A percentile compares a stretch with the other conserved stretches of the same genome.
These are phyloP conservation scores for Fusarium sp. DNA, from an alignment of 2,329 filamentous ascomycete species.

Conservation along the genomic window DNA sequence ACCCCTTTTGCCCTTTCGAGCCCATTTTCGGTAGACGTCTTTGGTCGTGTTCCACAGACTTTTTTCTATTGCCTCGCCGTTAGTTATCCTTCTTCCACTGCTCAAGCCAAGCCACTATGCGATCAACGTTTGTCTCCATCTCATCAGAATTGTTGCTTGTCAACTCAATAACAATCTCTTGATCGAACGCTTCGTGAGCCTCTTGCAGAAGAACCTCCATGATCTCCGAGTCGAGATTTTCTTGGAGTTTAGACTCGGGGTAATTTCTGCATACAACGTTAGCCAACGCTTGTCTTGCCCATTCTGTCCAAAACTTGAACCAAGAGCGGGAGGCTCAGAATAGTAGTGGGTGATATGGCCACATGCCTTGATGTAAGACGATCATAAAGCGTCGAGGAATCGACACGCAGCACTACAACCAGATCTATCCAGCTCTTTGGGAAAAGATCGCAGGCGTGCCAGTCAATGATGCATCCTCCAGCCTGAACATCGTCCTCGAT, in stretches of 20 bases:
- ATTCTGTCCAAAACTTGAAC: neutral
- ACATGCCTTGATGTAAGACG: slow-evolving; percentile 75
- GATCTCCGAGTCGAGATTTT: slow-evolving; percentile 97
- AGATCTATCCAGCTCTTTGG: slow-evolving; percentile 94
- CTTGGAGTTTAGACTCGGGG: slow-evolving; percentile 85
- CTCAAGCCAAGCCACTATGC: slow-evolving; percentile 82
- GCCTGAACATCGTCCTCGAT: slow-evolving; percentile 82
- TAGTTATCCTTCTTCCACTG: slow-evolving; percentile 79
- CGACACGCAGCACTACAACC: slow-evolving; percentile 87
- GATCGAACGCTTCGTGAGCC: slow-evolving; percentile 84
- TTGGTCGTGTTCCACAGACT: neutral
- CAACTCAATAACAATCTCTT: slow-evolving; percentile 89
- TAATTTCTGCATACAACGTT: slow-evolving; percentile 68
- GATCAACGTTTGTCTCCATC: slow-evolving; percentile 87
- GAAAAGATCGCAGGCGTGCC: slow-evolving; percentile 97
- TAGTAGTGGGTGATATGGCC: neutral
- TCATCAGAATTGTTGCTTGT: slow-evolving; percentile 83
- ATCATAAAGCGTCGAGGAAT: slow-evolving; percentile 85
- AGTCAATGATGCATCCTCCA: slow-evolving; percentile 92
- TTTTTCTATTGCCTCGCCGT: slow-evolving; percentile 29
- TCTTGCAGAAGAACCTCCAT: slow-evolving; percentile 95
- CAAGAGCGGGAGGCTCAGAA: neutral
- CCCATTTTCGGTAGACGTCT: neutral
- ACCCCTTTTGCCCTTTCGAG: neutral
- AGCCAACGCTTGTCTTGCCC: neutral